Evolutionary conservation across 1,284 basidiomycete species (phyloP), one percentile per base, ranked within the genome.

Genomic region (Malassezia caprae): DNA sequence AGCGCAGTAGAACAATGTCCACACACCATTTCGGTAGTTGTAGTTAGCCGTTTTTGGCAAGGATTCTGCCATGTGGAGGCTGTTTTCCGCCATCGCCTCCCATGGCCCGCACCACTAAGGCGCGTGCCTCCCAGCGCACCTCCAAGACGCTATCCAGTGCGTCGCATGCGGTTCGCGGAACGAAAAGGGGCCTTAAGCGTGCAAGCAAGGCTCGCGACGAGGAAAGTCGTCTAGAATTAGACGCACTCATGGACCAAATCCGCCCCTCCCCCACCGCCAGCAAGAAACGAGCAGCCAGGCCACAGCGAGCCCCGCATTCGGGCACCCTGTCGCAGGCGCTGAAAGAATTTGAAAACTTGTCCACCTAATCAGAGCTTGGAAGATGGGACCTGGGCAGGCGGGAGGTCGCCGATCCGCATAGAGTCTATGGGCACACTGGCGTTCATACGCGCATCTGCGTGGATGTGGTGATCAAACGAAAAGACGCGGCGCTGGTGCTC

Each of bases 391-490:
- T 43, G 17, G 10, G 30, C 41, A 6, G 46, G 45, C 10, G 40
- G 37, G 24, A 31, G 19, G 8, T 26, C 34, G 17, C 41, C 34
- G 17, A 55, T 45, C 4, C 47, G 53, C 11, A 55, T 44, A 11
- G 41, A 44, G 24, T 50, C 53, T 23, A 41, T 55, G 13, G 47
- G 28, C 35, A n/a, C 37, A 40, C 28, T 23, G 8, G 10, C 30
- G 37, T 50, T 28, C 32, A 43, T 7, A 12, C 30, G 30, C 12
- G 40, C 19, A 19, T 59, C 54, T 11, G 62, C 46, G 2, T 23
- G 34, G 1, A 28, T 10, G 28, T 69, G 69, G 30, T 68, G 61
- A 1, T 30, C 40, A 19, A 64, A 65, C 0, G 57, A 60, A 13
- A 68, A 69, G 11, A 53, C 57, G 1, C 37, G 21, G 11, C 48